phyloP scores from a whole-genome alignment of 2,329 filamentous ascomycete species.

The Thielaviopsis ethacetica region DNA sequence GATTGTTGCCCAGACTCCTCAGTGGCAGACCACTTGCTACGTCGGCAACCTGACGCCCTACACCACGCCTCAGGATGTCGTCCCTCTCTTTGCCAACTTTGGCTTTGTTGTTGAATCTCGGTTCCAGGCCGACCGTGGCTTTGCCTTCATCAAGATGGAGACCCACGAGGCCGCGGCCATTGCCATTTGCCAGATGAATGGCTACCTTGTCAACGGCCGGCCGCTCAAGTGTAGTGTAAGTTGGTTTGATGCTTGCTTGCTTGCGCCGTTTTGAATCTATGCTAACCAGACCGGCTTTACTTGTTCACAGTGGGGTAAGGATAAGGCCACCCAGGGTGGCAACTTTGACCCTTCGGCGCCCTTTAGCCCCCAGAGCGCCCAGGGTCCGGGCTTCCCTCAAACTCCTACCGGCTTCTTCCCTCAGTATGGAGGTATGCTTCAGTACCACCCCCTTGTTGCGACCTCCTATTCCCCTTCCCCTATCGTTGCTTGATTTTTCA shows the following conservation, averaged over 20 bases:
- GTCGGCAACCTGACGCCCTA: constrained; percentile 96
- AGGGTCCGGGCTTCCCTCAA: constrained; percentile 57
- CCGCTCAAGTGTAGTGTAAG: constrained; percentile 97
- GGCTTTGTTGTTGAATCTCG: constrained; percentile 94
- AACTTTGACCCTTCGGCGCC: constrained; percentile 64
- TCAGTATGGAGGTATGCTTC: constrained; percentile 68
- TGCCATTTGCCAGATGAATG: constrained; percentile 95
- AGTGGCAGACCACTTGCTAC: constrained; percentile 97
- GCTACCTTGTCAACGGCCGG: constrained; percentile 93
- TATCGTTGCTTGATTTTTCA: constrained; percentile 16
- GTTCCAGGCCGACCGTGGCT: constrained; percentile 94
- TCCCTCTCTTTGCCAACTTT: constrained; percentile 98
- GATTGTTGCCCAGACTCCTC: constrained; percentile 84
- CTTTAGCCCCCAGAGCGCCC: constrained; percentile 58
- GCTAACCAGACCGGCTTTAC: constrained; percentile 18
- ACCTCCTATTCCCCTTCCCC: not conserved
- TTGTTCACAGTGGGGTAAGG: constrained; percentile 77
- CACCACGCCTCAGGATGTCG: constrained; percentile 87
- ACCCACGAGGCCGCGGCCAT: constrained; percentile 94
- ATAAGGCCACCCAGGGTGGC: constrained; percentile 68
- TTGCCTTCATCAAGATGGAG: constrained; percentile 99
- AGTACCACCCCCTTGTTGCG: not conserved
- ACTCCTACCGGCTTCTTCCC: constrained; percentile 76
- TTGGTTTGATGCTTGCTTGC: constrained; percentile 17
- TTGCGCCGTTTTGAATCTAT: not conserved